Evolutionary conservation across 192 early-diverging fungal genomes (phyloP).

Genomic region (Podila epicladia): DNA sequence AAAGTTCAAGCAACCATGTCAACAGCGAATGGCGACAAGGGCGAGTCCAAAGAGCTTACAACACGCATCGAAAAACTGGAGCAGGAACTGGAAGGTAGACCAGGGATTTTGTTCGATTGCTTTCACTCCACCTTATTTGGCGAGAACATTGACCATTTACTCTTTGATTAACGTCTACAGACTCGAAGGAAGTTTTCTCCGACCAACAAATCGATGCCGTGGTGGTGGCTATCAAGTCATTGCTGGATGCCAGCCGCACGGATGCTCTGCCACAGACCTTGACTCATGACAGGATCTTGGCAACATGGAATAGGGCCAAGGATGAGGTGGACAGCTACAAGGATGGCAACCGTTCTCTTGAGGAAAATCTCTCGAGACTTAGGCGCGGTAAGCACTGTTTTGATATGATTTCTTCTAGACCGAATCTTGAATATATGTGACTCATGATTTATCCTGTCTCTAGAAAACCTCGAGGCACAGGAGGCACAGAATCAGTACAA

Average conservation of each 20-base stretch:
- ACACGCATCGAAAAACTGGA: slow-evolving; percentile 16
- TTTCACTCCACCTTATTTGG: no score
- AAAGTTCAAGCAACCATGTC: neutral
- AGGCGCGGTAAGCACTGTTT: slow-evolving; percentile 4
- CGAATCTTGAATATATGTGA: neutral
- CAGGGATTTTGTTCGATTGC: no score
- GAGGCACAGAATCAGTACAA: slow-evolving; percentile 10
- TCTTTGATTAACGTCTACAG: slow-evolving; percentile 1
- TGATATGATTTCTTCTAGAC: neutral
- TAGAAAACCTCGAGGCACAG: slow-evolving; percentile 25
- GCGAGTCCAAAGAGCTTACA: slow-evolving; percentile 7
- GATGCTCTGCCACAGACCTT: slow-evolving; percentile 6
- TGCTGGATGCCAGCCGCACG: slow-evolving; percentile 8
- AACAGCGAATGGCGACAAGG: neutral
- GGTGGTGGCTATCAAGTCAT: slow-evolving; percentile 2
- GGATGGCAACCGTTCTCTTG: slow-evolving; percentile 20
- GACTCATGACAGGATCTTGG: slow-evolving; percentile 10
- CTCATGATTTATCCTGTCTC: neutral
- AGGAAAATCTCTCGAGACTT: slow-evolving; percentile 14
- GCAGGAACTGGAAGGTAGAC: slow-evolving; percentile 19
- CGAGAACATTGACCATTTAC: neutral
- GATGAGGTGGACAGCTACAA: slow-evolving; percentile 22
- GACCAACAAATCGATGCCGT: slow-evolving; percentile 11
- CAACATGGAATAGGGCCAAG: slow-evolving; percentile 20
- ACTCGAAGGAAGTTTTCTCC: slow-evolving; percentile 28